These are phyloP conservation scores for Osmanthus fragrans DNA, from an alignment of 257 asterid species.

Conservation along the genomic window DNA sequence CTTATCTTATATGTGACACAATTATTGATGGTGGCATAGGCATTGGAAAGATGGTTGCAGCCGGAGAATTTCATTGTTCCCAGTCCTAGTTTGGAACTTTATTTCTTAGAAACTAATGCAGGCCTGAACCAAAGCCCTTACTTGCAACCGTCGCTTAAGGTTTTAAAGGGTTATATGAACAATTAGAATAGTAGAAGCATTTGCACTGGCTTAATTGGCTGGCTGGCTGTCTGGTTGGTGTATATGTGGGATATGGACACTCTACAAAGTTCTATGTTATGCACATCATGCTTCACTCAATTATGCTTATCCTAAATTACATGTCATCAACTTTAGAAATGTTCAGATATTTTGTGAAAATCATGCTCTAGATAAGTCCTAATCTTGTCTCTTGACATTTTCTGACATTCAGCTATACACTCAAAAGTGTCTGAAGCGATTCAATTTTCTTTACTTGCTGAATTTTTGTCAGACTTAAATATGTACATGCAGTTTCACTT, in stretches of 20 bases:
- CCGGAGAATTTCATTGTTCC: neutral
- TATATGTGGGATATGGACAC: neutral
- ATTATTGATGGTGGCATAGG: neutral
- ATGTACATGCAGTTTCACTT: neutral
- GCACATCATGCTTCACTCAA: constrained; percentile 1
- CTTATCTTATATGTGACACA: neutral
- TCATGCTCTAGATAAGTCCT: neutral
- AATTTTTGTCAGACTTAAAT: neutral
- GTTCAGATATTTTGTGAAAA: neutral
- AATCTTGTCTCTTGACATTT: neutral
- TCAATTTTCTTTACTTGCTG: neutral
- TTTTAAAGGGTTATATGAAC: neutral
- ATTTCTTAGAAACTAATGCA: neutral
- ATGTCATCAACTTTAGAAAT: neutral
- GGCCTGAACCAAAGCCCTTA: neutral
- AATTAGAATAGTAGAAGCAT: neutral
- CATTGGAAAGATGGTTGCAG: neutral
- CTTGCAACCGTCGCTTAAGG: too few relatives aligned
- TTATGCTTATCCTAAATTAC: neutral
- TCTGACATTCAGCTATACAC: neutral
- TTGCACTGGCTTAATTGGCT: neutral
- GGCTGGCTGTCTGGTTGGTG: neutral
- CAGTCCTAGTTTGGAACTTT: neutral
- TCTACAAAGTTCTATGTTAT: neutral
- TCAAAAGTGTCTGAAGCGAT: neutral